These are phyloP conservation scores for Asparagopsis taxiformis DNA, from an alignment of 31 red algal genomes.

Conservation along the genomic window DNA sequence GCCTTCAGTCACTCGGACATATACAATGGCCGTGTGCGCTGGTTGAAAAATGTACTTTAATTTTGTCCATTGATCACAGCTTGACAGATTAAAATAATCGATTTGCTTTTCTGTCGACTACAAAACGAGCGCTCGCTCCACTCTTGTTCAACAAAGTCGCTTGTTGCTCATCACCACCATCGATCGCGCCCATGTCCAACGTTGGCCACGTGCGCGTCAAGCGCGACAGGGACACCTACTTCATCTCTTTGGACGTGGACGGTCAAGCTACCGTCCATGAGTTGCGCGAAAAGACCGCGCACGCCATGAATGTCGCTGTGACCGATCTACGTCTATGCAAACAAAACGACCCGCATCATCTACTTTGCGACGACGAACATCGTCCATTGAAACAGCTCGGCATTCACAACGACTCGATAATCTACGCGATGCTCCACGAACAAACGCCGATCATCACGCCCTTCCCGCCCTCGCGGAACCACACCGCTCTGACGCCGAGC, in stretches of 20 bases:
- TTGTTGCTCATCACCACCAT: too few species aligned
- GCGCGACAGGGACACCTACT: conserved; percentile 32
- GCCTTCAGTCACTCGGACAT: too few species aligned
- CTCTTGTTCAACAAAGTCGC: too few species aligned
- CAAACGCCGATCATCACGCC: background rate
- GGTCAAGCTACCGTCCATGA: conserved; percentile 21
- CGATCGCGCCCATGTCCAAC: too few species aligned
- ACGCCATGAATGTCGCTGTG: conserved; percentile 9
- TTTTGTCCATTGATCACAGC: too few species aligned
- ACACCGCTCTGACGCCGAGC: background rate
- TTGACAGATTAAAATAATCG: too few species aligned
- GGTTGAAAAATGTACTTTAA: too few species aligned
- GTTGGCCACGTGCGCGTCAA: conserved; percentile 37
- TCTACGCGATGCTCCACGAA: background rate
- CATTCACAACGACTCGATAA: conserved; percentile 20
- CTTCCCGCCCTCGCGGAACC: background rate
- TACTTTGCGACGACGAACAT: conserved; percentile 31
- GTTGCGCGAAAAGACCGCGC: conserved; percentile 14
- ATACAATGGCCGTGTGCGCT: too few species aligned
- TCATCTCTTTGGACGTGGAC: conserved; percentile 16
- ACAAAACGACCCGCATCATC: background rate
- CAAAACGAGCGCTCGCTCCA: too few species aligned
- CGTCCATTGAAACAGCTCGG: conserved; percentile 10
- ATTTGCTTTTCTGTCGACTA: too few species aligned
- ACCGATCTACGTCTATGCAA: conserved; percentile 26